A percentile compares a stretch with the other conserved stretches of the same genome.
phyloP scores from a whole-genome alignment of 306 rosid species.

The Potentilla sterilis region DNA sequence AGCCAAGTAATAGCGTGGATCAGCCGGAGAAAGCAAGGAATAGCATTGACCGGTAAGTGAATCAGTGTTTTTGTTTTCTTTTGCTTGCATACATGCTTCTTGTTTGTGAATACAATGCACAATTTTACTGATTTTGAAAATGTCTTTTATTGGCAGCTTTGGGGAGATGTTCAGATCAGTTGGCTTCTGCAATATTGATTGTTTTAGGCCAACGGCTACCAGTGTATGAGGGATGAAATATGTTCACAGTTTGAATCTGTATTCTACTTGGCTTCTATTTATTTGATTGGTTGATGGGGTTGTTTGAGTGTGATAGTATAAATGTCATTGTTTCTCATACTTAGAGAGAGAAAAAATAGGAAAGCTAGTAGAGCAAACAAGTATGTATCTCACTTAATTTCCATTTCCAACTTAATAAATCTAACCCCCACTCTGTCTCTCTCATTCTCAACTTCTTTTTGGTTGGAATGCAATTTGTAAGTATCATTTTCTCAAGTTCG shows the following conservation, averaged over 20 bases:
- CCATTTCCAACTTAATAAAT: conserved; percentile 23
- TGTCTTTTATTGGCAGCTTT: conserved; percentile 57
- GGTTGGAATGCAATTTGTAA: neutral
- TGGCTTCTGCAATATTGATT: conserved; percentile 85
- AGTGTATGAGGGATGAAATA: conserved; percentile 43
- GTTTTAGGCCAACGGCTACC: conserved; percentile 79
- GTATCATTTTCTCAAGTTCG: neutral
- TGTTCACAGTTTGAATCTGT: conserved; percentile 31
- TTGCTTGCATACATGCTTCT: conserved; percentile 1
- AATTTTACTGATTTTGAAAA: conserved; percentile 32
- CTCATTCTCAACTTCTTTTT: neutral
- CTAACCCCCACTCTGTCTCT: conserved; percentile 3
- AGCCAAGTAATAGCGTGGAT: conserved; percentile 14
- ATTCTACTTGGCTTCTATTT: conserved; percentile 26
- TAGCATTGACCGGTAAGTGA: conserved; percentile 73
- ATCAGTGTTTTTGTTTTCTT: neutral
- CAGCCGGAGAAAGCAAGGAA: conserved; percentile 61
- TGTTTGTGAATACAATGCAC: neutral
- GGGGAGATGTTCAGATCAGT: conserved; percentile 93
- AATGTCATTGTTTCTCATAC: conserved; percentile 34
- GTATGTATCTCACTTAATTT: conserved; percentile 28
- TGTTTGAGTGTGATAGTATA: conserved; percentile 37
- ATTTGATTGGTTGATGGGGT: conserved; percentile 53
- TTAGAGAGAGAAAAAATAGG: conserved; percentile 27
- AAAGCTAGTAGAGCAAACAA: conserved; percentile 39